Evolutionary conservation across 352 stramenopile species (phyloP), one percentile per base, ranked within the genome.

Genomic region (Aphanomyces astaci): DNA sequence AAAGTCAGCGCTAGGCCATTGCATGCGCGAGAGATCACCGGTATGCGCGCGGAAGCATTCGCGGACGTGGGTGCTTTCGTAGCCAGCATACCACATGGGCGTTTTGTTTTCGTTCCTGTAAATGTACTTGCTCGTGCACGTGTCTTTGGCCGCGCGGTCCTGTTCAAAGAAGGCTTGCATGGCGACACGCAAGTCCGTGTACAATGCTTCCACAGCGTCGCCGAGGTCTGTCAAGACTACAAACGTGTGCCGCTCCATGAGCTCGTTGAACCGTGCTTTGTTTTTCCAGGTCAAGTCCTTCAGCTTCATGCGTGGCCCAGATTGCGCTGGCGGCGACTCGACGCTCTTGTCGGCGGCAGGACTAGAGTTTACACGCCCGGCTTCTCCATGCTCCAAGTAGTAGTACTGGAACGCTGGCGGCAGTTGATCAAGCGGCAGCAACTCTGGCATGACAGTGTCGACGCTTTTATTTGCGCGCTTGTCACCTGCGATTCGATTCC

Each of bases 41-140:
- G 76, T 80, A 43, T 81, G 77, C 63, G 84, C 77, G 46, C 77
- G 77, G 62, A 84, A 87, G 66, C 77, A 84, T 66, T 87, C 79
- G 25, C 79, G 77, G 51, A 87, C 78, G 63, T 71, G 79, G 19
- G 78, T 84, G 52, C 79, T 74, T 48, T 87, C 79, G 39, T 84
- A 87, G 39, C 79, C 79, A 70, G 72, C 78, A 69, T 87, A 87
- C 79, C 79, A 87, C 69, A 87, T 84, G 25, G 79, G 79, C 52
- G 79, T 87, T 11, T 75, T 72, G 31, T 81, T 71, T 57, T 87
- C 79, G 31, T 87, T 87, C 40, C 73, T 75, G 63, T 87, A 87
- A 9, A 85, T 70, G 22, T 84, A 72, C 63, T 81, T 84, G 65
- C 77, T 82, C 2, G 74, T 87, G 63, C 75, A 84, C 15, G 57